phyloP scores from a whole-genome alignment of 345 rosid genomes.

The Aethionema arabicum region DNA sequence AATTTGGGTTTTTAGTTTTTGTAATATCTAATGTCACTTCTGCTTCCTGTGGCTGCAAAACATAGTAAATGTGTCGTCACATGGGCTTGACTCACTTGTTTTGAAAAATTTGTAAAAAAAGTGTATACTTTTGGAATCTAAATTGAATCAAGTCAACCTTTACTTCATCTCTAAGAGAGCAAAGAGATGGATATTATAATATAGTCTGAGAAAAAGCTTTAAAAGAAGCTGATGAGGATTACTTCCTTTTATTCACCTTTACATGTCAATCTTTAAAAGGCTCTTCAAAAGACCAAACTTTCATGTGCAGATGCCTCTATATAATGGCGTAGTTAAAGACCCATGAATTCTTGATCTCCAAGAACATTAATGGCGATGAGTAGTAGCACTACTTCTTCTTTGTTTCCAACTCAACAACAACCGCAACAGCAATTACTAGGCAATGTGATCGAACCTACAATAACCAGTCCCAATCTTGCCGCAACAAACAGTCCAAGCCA shows the following conservation, averaged over 20 bases:
- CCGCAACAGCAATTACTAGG: slow-evolving; percentile 27
- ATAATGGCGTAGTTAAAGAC: neutral
- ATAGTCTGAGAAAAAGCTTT: slow-evolving; percentile 21
- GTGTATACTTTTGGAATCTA: neutral
- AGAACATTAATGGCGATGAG: slow-evolving; percentile 22
- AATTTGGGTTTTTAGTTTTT: neutral
- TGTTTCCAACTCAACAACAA: slow-evolving; percentile 32
- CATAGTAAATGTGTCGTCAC: too few relatives aligned
- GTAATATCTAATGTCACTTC: too few relatives aligned
- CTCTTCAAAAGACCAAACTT: slow-evolving; percentile 7
- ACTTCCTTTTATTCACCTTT: slow-evolving; percentile 32
- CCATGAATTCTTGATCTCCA: slow-evolving; percentile 3
- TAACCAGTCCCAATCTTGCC: slow-evolving; percentile 25
- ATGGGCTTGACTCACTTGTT: neutral
- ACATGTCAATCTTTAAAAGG: slow-evolving; percentile 34
- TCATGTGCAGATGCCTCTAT: slow-evolving; percentile 32
- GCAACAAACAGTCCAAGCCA: slow-evolving; percentile 16
- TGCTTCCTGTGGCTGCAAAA: too few relatives aligned
- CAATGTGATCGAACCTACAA: slow-evolving; percentile 24
- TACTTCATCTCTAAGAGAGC: slow-evolving; percentile 38
- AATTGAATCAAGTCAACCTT: slow-evolving; percentile 20
- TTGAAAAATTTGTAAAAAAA: neutral
- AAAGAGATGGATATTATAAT: slow-evolving; percentile 3
- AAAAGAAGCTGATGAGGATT: slow-evolving; percentile 39
- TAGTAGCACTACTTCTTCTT: slow-evolving; percentile 14